Evolutionary conservation across 495 filamentous ascomycete genomes (phyloP), one percentile per base, ranked within the genome.

Genomic region (Diplogelasinospora grovesii): DNA sequence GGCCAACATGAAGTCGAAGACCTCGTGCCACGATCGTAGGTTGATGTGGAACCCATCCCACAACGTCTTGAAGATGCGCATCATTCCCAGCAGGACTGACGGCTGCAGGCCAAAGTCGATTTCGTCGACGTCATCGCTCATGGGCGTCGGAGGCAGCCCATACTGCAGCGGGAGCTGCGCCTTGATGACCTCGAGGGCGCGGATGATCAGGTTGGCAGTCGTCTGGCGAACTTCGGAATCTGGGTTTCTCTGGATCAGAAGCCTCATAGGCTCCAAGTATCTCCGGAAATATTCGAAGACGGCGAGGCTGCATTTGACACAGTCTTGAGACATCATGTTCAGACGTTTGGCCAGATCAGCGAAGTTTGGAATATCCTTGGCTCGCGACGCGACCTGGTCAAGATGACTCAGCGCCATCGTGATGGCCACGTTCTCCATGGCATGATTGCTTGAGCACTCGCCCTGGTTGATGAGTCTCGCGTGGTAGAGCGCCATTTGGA

Each of bases 1-100:
- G 11, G 68, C 61, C 20, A 70, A 50, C 45, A 89, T 64, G 22
- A 85, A 70, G 19, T 76, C 78, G 49, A 92, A 92, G 30, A 84
- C 89, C 52, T 94, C 87, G 27, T 79, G 75, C 87, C 87, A 94
- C 7, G 79, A 71, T 22, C 83, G 77, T 15, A 74, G 55, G 18
- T 70, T 64, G 2, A 61, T 56, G 41, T 85, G 78, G 21, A 73
- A 70, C 27, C 60, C 60, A 3, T 57, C 57, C 44, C 82, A 75
- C 39, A 92, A 55, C 19, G 61, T 51, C 21, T 73, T 66, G 37
- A 89, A 67, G 5, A 74, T 54, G 26, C 57, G 55, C 6, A 60
- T 42, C 61, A 68, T 46, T 36, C 46, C 35, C 36, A 37, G 11
- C 50, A 57, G 59, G 54, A 66, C 33, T 26, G 56, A 19, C 43